Evolutionary conservation across 345 rosid genomes (phyloP).

Genomic region (Bruguiera gymnorhiza): DNA sequence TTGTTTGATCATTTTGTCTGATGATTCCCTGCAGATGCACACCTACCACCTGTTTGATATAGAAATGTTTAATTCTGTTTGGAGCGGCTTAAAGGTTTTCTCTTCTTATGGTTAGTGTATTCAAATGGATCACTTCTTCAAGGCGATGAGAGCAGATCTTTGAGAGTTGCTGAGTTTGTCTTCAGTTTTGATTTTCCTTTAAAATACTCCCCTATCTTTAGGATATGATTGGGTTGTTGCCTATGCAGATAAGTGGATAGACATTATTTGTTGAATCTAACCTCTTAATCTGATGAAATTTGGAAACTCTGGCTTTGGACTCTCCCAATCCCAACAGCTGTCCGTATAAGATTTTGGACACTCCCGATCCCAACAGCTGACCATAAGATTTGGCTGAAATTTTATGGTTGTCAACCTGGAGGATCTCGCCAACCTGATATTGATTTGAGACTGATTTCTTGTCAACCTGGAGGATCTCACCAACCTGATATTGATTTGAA

Average conservation of each 20-base stretch:
- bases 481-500: neutral
- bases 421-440: neutral
- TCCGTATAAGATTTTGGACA: neutral
- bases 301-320: neutral
- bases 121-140: neutral
- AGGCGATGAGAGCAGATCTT: neutral
- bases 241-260: neutral
- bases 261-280: neutral
- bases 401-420: neutral
- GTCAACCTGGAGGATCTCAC: neutral
- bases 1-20: constrained; percentile 18
- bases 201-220: neutral
- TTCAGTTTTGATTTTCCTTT: neutral
- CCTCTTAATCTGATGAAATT: neutral
- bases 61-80: constrained; percentile 1
- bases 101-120: neutral
- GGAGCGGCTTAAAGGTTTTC: neutral
- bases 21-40: constrained; percentile 64
- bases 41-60: constrained; percentile 59
- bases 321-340: neutral
- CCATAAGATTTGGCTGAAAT: neutral
- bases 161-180: neutral
- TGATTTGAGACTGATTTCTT: too few species aligned
- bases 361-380: neutral
- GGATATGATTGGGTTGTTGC: neutral